Base-by-base conservation (phyloP, 2,329 filamentous ascomycete genomes). In the Colletotrichum neosansevieriae region DNA sequence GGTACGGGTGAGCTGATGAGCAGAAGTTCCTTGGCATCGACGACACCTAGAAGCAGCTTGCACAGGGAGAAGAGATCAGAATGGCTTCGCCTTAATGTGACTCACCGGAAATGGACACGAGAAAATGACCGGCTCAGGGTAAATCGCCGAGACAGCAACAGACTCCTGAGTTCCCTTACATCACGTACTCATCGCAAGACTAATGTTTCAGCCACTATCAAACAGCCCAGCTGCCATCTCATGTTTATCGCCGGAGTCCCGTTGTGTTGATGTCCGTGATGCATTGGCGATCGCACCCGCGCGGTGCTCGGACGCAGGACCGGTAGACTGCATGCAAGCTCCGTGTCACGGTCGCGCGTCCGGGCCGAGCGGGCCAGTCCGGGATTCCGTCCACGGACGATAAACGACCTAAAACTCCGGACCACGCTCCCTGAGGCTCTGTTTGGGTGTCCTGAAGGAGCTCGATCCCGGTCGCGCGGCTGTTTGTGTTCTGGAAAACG, bases 351-450 rank as follows among this genome's bases (percentile, higher is more conserved):
- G 19, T 47, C 13, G 36, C 58, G 45, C 32, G 58, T 49, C 44
- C 21, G 61, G 61, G 19, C 56, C 54, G 44, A 51, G 45, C 61
- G 61, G 36, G 34, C 40, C 32, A 58, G 61, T 32, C 44, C 44
- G 53, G 13, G 19, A 21, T 19, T 32, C 24, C 13, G 49, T 29
- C 29, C 51, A 49, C 21, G 34, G 42, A 32, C 42, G 21, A 19
- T 15, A 19, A 45, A 7, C 38, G 19, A 15, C 17, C 36, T 17
- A 58, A 44, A 21, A n/a, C 12, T 17, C 13, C 21, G n/a, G 56
- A 53, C 24, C 29, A 32, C 49, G 49, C 49, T 53, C 49, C 15
- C 32, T 47, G 56, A 45, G 42, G 56, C 56, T 58, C 42, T 58
- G 7, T 34, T 2, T 15, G 24, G 34, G 19, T 10, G 24, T 12